Percentiles rank a stretch among this genome's conserved stretches.
Conservation (phyloP, 495 filamentous ascomycete genomes). For the Penicillium paxilli region DNA sequence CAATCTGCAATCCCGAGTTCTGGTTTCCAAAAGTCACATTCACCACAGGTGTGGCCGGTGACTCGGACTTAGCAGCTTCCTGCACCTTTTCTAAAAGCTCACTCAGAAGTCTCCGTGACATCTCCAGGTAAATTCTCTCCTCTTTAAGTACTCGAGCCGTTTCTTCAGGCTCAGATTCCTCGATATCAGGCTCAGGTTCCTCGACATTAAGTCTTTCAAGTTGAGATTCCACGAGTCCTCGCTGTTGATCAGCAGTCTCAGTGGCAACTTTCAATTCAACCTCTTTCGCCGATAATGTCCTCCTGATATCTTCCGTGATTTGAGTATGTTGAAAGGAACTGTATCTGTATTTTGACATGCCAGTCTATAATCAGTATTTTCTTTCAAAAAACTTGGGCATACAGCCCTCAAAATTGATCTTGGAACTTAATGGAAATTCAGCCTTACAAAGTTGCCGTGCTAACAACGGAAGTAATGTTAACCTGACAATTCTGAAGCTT, state of each 20-base stretch:
- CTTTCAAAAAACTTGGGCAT: neutral
- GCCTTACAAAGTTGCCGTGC: neutral
- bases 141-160: neutral
- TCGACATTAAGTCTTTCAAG: neutral
- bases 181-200: neutral
- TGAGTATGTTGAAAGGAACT: neutral
- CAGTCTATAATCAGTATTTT: neutral
- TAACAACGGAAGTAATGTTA: constrained; percentile 5
- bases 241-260: neutral
- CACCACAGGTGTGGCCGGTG: neutral
- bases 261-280: neutral
- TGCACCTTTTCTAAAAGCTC: neutral
- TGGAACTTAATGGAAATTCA: neutral
- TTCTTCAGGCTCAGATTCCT: neutral
- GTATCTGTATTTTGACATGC: neutral
- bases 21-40: neutral
- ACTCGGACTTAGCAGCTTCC: neutral
- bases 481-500: constrained; percentile 11
- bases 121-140: neutral
- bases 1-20: neutral
- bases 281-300: neutral
- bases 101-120: neutral
- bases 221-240: neutral
- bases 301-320: neutral
- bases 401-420: no score